phyloP scores from a whole-genome alignment of 192 early-diverging fungal species.

The Coemansia sp. region DNA sequence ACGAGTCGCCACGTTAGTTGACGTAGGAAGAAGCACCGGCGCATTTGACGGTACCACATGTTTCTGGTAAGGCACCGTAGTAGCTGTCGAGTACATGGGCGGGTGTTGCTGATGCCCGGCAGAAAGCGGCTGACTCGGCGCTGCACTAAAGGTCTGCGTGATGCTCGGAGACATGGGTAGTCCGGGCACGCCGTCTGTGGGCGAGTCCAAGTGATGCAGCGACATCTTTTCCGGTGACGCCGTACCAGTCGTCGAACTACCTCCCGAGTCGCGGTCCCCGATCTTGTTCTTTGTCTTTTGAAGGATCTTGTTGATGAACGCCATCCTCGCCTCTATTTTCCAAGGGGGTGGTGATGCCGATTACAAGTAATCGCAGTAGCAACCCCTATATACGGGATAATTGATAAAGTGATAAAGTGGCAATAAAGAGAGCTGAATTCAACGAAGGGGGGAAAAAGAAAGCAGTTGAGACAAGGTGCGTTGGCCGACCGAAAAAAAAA shows the following conservation, averaged over 20 bases:
- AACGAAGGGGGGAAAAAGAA: not conserved
- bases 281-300: constrained; percentile 60
- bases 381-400: not conserved
- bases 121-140: constrained; percentile 9
- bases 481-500: not conserved
- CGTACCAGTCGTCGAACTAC: not conserved
- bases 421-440: not conserved
- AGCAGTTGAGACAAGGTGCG: not conserved
- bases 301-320: constrained; percentile 60
- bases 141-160: not conserved
- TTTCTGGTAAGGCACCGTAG: constrained; percentile 26
- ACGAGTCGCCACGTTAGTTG: constrained; percentile 45
- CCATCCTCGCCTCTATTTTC: constrained; percentile 23
- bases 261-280: constrained; percentile 33
- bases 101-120: constrained; percentile 18
- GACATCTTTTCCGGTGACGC: constrained; percentile 18
- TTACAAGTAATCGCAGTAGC: constrained; percentile 4
- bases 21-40: constrained; percentile 21
- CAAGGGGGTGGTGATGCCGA: not conserved
- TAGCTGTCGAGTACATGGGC: constrained; percentile 10
- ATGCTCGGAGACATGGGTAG: constrained; percentile 11
- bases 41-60: constrained; percentile 55
- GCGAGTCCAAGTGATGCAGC: constrained; percentile 34
- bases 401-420: not conserved
- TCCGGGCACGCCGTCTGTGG: constrained; percentile 25